Percentiles rank a stretch among this genome's conserved stretches.
Conservation (phyloP, 2,329 filamentous ascomycete genomes). For the Fusarium sp. region DNA sequence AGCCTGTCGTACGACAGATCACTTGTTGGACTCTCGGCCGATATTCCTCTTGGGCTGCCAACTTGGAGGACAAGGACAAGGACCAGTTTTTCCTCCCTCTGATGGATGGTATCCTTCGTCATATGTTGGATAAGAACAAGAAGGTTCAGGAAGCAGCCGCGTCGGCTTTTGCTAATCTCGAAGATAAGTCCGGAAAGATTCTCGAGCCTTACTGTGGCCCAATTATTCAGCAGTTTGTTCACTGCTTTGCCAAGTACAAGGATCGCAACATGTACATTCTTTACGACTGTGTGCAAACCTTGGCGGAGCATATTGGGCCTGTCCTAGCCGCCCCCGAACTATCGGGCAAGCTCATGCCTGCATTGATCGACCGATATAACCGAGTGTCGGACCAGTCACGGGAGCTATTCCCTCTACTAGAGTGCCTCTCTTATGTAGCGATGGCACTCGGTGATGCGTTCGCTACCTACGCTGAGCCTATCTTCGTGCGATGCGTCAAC, state of each 20-base stretch:
- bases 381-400: constrained; percentile 88
- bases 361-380: constrained; percentile 88
- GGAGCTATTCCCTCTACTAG: constrained; percentile 94
- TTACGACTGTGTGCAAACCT: constrained; percentile 97
- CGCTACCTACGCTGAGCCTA: constrained; percentile 84
- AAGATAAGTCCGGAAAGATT: constrained; percentile 88
- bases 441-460: constrained; percentile 87
- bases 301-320: constrained; percentile 90
- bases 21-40: constrained; percentile 97
- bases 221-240: constrained; percentile 91
- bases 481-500: constrained; percentile 88
- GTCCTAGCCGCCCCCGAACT: constrained; percentile 84
- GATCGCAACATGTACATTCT: constrained; percentile 99
- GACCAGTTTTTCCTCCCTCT: constrained; percentile 90
- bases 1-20: constrained; percentile 94
- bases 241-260: constrained; percentile 95
- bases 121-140: constrained; percentile 98
- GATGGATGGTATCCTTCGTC: constrained; percentile 94
- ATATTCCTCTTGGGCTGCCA: constrained; percentile 92
- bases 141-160: constrained; percentile 97
- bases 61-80: constrained; percentile 76
- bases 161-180: constrained; percentile 94
- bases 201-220: constrained; percentile 88
- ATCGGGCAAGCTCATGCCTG: constrained; percentile 91
- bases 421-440: constrained; percentile 94